These are phyloP conservation scores for Coprinopsis cinerea DNA, from an alignment of 768 basidiomycete species.

Conservation along the genomic window DNA sequence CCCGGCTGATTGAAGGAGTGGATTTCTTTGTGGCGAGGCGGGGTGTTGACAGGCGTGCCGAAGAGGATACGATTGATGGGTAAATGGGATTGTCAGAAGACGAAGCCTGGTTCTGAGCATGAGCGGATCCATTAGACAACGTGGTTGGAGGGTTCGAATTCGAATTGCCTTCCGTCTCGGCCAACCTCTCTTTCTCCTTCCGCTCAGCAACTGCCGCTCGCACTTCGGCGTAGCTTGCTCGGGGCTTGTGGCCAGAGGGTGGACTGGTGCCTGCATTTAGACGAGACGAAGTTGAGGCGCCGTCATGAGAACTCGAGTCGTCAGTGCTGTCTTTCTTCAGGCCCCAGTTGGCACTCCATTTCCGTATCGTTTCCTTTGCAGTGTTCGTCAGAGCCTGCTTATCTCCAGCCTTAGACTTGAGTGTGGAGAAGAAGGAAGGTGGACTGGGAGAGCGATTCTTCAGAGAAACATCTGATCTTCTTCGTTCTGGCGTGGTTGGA, in stretches of 20 bases:
- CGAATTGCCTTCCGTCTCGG: constrained; percentile 12
- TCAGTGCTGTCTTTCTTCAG: constrained; percentile 48
- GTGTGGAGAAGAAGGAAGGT: constrained; percentile 68
- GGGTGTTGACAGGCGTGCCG: constrained; percentile 18
- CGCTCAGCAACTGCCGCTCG: constrained; percentile 71
- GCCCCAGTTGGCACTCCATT: constrained; percentile 86
- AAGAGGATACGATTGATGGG: constrained; percentile 16
- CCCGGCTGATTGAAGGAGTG: constrained; percentile 30
- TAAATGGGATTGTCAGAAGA: constrained; percentile 14
- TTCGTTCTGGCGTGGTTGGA: constrained; percentile 28
- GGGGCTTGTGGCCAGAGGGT: constrained; percentile 31
- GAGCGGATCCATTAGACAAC: constrained; percentile 15
- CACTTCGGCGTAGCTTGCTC: constrained; percentile 67
- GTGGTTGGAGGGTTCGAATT: constrained; percentile 9
- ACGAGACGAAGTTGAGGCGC: constrained; percentile 3
- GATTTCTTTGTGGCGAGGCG: constrained; percentile 23
- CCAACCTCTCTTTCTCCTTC: constrained; percentile 30
- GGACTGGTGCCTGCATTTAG: constrained; percentile 21
- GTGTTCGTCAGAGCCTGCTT: constrained; percentile 83
- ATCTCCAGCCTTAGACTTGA: constrained; percentile 72
- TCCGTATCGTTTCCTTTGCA: constrained; percentile 85
- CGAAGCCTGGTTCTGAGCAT: constrained; percentile 5
- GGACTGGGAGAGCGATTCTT: constrained; percentile 37
- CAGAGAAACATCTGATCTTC: constrained; percentile 24
- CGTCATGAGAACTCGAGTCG: constrained; percentile 11